Evolutionary conservation across 1,139 yeast genomes (phyloP), one percentile per base, ranked within the genome.

Genomic region (Protomyces inouyei): DNA sequence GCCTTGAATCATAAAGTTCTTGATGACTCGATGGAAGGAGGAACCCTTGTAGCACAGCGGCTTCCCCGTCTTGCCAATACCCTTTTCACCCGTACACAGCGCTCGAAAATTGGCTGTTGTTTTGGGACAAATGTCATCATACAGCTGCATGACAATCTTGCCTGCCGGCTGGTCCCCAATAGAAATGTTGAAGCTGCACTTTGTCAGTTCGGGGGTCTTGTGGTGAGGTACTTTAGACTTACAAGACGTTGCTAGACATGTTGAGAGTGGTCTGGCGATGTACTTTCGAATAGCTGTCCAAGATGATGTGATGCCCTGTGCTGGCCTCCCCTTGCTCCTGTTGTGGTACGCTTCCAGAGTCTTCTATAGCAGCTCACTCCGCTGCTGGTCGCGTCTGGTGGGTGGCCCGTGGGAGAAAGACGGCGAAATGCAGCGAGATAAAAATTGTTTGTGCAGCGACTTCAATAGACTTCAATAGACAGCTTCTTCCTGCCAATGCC

Each of bases 31-130:
- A 77, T 93, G 99, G 81, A 93, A 93, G 9, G 81, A 78, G 4
- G 95, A 86, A 51, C 89, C 89, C 76, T 91, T 89, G 81, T 85
- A 93, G 40, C 57, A 55, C 52, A 69, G 52, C 3, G 66, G 65
- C 51, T 45, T 55, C 21, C 70, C 85, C 74, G 87, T 86, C 85
- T 86, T 91, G 12, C 90, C 87, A 35, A 71, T 71, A 25, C 97
- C 98, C 72, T 86, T 85, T 72, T 89, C 96, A 23, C 98, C 97
- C 54, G 96, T 87, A 76, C 96, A 87, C 66, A 95, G 79, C 2
- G 93, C 90, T 68, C 92, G 82, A 80, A 95, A 93, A 78, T 93
- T 93, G 72, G 90, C 97, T 4, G 95, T 88, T 0, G 99, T 95
- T 74, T 85, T 88, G 60, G 98, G 98, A 3, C 88, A 97, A 25